Evolutionary conservation across 495 filamentous ascomycete species (phyloP), one percentile per base, ranked within the genome.

Genomic region (Penicillium coprophilum): DNA sequence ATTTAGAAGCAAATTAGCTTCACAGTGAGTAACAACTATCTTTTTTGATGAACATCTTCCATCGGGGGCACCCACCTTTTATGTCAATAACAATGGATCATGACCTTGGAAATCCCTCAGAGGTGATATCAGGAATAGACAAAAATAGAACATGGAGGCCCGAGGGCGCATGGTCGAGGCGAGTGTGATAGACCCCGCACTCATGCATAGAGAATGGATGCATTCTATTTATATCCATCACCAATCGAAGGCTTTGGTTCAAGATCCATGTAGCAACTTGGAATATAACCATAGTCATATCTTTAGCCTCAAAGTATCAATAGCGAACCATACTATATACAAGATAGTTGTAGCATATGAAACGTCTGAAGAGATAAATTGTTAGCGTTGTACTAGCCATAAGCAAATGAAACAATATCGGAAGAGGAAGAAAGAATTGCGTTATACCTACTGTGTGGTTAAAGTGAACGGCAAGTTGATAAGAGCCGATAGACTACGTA

Each of bases 141-240:
- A 46, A 27, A 46, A 46, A 46, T 46, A 46, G 43, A 46, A 28
- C 23, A 46, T 15, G 30, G 17, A 11, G 41, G 43, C 41, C 41
- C 41, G 21, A 52, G 34, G 34, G 17, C 5, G 13, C 36, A 21
- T 31, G 30, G 30, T 31, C 30, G 30, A 31, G 30, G 30, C 4
- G 30, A 27, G 30, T 36, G 49, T 36, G 34, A 46, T 46, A 46
- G 43, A 46, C 43, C 43, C 43, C 43, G 43, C 43, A 46, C 21
- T 28, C 23, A 46, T 46, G 43, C 43, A 46, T 46, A 13, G 24
- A 46, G n/a, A 15, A n/a, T n/a, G n/a, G n/a, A 20, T 27, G 19
- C 21, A 8, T 46, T 12, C 21, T 46, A 23, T 46, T 24, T 46
- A 24, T 46, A 23, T 46, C 21, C 24, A 15, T 23, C 13, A 13